Evolutionary conservation across 2,329 filamentous ascomycete genomes (phyloP).

Genomic region (Arthrobotrys pseudoclavata): DNA sequence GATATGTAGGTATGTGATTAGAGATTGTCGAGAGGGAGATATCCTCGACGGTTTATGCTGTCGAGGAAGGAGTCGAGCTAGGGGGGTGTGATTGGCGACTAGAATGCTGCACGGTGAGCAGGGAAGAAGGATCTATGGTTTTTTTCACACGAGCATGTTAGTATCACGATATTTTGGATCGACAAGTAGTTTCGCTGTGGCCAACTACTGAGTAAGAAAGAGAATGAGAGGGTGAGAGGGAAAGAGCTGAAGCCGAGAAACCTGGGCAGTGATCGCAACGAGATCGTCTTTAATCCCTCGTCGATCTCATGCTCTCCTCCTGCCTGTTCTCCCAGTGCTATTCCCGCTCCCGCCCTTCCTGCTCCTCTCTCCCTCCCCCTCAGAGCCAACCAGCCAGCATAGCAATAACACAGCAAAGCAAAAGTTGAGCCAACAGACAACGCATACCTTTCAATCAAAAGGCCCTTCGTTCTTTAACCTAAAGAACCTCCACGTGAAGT

Average conservation of each 20-base stretch:
- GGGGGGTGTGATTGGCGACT: conserved; percentile 7
- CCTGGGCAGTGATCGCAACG: conserved; percentile 3
- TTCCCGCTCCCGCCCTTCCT: not conserved
- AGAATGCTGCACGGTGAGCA: conserved; percentile 7
- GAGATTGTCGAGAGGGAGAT: conserved; percentile 10
- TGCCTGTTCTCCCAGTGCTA: not conserved
- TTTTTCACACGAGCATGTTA: conserved; percentile 15
- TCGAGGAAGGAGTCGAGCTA: conserved; percentile 27
- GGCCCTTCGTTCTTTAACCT: conserved; percentile 27
- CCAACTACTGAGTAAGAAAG: not conserved
- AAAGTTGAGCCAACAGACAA: conserved; percentile 35
- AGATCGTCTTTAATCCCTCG: not conserved
- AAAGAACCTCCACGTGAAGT: not conserved
- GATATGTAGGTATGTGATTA: conserved; percentile 12
- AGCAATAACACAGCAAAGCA: conserved; percentile 2
- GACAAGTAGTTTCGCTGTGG: not conserved
- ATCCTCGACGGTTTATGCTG: conserved; percentile 27
- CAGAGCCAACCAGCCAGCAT: conserved; percentile 5
- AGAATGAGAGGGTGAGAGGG: conserved; percentile 1
- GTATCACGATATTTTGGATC: not conserved
- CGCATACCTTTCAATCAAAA: conserved; percentile 57
- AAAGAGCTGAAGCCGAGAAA: conserved; percentile 10
- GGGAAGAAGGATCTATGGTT: conserved; percentile 18
- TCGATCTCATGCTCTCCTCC: not conserved
- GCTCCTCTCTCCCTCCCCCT: not conserved